Conservation (phyloP, 169 alveolate species). For the Blepharisma undulans region DNA sequence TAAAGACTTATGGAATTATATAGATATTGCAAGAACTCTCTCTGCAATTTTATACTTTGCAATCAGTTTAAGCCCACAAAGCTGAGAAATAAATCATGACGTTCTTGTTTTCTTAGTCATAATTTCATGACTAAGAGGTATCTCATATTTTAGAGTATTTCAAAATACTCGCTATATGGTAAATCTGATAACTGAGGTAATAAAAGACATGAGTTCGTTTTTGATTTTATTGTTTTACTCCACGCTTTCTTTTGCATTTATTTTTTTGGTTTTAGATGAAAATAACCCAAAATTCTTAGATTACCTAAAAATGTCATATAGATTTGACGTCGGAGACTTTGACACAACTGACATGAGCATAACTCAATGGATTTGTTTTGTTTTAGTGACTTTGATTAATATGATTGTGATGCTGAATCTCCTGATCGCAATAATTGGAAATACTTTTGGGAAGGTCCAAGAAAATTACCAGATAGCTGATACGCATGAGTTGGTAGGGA, state of each 20-base stretch:
- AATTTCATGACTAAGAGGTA: background rate
- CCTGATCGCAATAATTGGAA: conserved; percentile 32
- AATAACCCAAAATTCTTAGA: background rate
- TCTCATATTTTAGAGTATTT: background rate
- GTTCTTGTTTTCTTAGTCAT: background rate
- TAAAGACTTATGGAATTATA: background rate
- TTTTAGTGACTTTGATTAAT: background rate
- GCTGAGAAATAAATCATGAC: background rate
- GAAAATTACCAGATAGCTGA: background rate
- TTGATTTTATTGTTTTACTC: background rate
- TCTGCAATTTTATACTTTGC: background rate
- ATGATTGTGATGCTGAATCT: conserved; percentile 19
- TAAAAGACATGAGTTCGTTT: background rate
- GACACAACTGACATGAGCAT: background rate
- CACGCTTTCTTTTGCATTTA: background rate
- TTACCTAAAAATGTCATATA: background rate
- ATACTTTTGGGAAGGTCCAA: conserved; percentile 18
- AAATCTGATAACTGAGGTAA: background rate
- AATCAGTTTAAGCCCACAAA: background rate
- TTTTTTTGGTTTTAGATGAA: background rate
- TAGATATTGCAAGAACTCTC: background rate
- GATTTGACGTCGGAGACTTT: conserved; percentile 4
- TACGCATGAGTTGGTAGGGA: background rate
- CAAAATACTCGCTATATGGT: conserved; percentile 10
- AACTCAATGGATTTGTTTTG: background rate